Conservation (phyloP, 345 rosid genomes). For the Gossypium raimondii region DNA sequence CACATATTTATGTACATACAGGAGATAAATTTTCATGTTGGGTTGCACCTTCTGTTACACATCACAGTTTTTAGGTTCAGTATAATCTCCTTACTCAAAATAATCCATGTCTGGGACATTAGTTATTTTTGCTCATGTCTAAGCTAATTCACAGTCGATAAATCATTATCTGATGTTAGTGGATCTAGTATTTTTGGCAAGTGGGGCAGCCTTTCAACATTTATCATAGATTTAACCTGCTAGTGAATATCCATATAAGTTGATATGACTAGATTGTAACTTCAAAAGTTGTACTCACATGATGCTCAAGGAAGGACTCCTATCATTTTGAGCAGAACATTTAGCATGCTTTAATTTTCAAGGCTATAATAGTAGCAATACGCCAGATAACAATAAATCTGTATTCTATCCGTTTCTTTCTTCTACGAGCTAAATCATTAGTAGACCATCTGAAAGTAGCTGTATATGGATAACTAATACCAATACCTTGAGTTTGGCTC, state of each 20-base stretch:
- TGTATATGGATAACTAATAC: neutral
- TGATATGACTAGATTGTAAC: neutral
- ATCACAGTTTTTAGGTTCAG: neutral
- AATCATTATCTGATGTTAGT: neutral
- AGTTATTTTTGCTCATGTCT: neutral
- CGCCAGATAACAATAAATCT: neutral
- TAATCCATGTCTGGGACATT: neutral
- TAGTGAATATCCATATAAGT: neutral
- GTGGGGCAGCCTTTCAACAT: constrained; percentile 5
- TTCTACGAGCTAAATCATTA: neutral
- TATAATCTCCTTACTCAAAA: neutral
- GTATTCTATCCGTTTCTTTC: neutral
- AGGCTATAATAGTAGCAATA: neutral
- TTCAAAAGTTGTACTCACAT: too few species aligned
- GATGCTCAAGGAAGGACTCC: neutral
- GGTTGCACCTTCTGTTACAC: neutral
- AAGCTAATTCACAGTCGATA: neutral
- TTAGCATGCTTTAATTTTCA: neutral
- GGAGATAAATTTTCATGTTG: neutral
- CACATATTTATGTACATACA: too few species aligned
- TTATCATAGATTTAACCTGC: neutral
- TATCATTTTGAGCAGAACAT: neutral
- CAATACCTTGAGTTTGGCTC: neutral
- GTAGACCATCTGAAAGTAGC: neutral
- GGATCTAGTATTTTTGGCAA: neutral